Base-by-base conservation (phyloP, 768 basidiomycete species). In the Mycena maculata region DNA sequence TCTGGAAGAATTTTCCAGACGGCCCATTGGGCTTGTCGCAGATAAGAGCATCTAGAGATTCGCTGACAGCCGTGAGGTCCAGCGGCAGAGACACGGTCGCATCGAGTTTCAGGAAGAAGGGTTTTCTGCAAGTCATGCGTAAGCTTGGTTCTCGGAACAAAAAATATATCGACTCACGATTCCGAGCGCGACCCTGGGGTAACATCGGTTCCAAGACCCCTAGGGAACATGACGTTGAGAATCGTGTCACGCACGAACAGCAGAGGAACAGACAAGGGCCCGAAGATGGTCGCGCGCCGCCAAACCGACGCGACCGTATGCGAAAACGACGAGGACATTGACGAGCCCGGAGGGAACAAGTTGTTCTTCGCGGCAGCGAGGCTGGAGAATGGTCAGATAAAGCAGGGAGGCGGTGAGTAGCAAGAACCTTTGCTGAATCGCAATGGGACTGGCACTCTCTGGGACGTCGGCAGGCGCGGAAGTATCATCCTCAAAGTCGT, bases 221-320 rank as follows among this genome's bases (percentile, higher is more conserved):
- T 85, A 38, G 52, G 16, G 60, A 65, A 72, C 27, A 60, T 23
- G 31, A 36, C 45, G 27, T 44, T 68, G 33, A 67, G 44, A 60
- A 67, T 49, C 28, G 25, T 63, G 38, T 33, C 18, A 25, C 39
- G 38, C 28, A 49, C 52, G 44, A 56, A 71, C 53, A 41, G 47
- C 54, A 63, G 66, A 63, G 59, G 60, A 39, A 80, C 89, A 71
- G 60, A 90, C 90, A 90, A 74, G 57, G 88, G 87, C 23, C 88
- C 89, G 70, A 91, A 91, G 28, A 91, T 91, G 1, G 90, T 90
- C n/a, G 86, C 81, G 39, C 79, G 78, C 63, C 79, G 85, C 78
- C 86, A 88, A 10, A 76, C 73, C 54, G 56, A 57, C 42, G 48
- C 38, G 30, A 56, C 27, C 4, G 10, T 57, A 23, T 28, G 65